Evolutionary conservation across 768 basidiomycete species (phyloP).

Genomic region (Vishniacozyma victoriae): DNA sequence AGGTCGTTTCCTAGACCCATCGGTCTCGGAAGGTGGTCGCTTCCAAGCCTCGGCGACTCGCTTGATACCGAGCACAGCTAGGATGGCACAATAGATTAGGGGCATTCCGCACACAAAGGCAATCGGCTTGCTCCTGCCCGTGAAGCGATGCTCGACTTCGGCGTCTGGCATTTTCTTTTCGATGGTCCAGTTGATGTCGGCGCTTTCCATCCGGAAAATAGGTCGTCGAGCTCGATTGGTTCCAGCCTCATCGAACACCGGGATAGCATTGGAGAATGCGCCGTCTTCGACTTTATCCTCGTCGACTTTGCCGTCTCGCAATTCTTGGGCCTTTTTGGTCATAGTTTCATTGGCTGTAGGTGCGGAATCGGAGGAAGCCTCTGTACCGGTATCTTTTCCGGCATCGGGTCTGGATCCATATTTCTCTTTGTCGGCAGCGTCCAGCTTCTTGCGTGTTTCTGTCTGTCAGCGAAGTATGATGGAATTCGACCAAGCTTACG

Average conservation of each 20-base stretch:
- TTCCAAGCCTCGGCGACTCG: constrained; percentile 46
- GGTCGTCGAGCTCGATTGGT: constrained; percentile 29
- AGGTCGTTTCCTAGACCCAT: constrained; percentile 35
- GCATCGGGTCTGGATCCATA: too few relatives aligned
- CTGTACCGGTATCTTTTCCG: too few relatives aligned
- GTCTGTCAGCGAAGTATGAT: too few relatives aligned
- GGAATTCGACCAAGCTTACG: too few relatives aligned
- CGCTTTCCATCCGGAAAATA: constrained; percentile 7
- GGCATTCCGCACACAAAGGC: constrained; percentile 50
- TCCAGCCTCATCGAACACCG: constrained; percentile 24
- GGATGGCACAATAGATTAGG: constrained; percentile 64
- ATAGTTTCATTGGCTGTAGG: too few relatives aligned
- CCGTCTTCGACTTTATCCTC: constrained; percentile 4
- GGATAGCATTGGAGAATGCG: constrained; percentile 18
- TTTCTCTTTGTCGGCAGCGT: too few relatives aligned
- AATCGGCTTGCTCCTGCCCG: constrained; percentile 1
- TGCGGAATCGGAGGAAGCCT: too few relatives aligned
- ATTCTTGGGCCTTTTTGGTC: too few relatives aligned
- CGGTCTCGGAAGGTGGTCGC: constrained; percentile 17
- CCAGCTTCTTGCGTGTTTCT: too few relatives aligned
- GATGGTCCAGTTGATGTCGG: constrained; percentile 7
- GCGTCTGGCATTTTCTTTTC: constrained; percentile 6
- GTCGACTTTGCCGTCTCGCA: constrained; percentile 1
- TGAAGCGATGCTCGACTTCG: constrained; percentile 11
- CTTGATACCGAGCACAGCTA: constrained; percentile 57